These are phyloP conservation scores for Macrophomina pseudophaseolina DNA, from an alignment of 2,329 filamentous ascomycete genomes.

Conservation along the genomic window DNA sequence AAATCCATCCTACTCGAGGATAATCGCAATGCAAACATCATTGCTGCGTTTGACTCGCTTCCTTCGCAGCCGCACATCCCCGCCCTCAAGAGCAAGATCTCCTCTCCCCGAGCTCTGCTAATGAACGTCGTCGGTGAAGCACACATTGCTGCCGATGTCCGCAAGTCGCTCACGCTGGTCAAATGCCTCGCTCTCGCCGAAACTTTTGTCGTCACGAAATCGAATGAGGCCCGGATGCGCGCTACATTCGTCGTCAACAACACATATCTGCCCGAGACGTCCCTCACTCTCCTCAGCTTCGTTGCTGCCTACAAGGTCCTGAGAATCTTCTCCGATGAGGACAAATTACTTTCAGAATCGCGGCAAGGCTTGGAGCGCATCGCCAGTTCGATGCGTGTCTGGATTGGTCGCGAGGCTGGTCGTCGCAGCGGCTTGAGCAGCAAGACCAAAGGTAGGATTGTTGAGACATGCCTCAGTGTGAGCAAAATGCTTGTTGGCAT, in stretches of 20 bases:
- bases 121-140: slow-evolving; percentile 59
- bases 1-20: slow-evolving; percentile 63
- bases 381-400: slow-evolving; percentile 50
- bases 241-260: slow-evolving; percentile 48
- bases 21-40: slow-evolving; percentile 57
- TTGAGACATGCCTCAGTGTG: slow-evolving; percentile 48
- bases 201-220: slow-evolving; percentile 34
- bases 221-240: slow-evolving; percentile 40
- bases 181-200: slow-evolving; percentile 62
- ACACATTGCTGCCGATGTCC: slow-evolving; percentile 62
- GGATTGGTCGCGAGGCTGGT: slow-evolving; percentile 53
- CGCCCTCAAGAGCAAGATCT: slow-evolving; percentile 34
- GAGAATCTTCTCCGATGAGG: slow-evolving; percentile 42
- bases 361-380: slow-evolving; percentile 50
- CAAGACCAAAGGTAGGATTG: slow-evolving; percentile 45
- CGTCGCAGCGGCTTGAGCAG: slow-evolving; percentile 46
- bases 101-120: slow-evolving; percentile 32
- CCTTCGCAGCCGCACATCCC: slow-evolving; percentile 46
- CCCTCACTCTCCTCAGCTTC: slow-evolving; percentile 53
- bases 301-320: slow-evolving; percentile 52
- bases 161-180: slow-evolving; percentile 62
- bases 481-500: slow-evolving; percentile 52
- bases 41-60: slow-evolving; percentile 59
- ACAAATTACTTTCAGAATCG: slow-evolving; percentile 38
- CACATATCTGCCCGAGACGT: slow-evolving; percentile 39